Evolutionary conservation across 331 rosid species (phyloP), one percentile per base, ranked within the genome.

Genomic region (Stylosanthes scabra): DNA sequence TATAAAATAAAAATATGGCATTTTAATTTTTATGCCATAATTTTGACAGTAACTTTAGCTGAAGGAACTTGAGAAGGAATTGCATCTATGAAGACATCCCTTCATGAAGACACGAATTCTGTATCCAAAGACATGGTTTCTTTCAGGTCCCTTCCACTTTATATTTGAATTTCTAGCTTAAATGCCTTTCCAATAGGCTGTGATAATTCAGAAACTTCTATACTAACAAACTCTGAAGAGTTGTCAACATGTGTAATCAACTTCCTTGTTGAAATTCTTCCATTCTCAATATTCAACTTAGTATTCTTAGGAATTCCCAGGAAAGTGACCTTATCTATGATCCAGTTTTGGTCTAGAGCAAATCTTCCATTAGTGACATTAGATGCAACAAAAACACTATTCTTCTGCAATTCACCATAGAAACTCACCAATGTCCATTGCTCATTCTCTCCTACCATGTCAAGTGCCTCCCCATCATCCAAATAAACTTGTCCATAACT

Each of bases 401-500:
- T 72, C 11, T 60, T 74, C 2, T 50, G 5, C 13, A 56, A 70
- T 40, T 52, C 63, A 28, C 88, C 70, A 41, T 65, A 77, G 58
- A 91, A 88, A 58, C 51, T 80, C 11, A 89, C 91, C 34, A 81
- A 16, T 54, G 88, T 88, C 96, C 97, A 86, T 5, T 71, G 68
- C 31, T 78, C 89, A 15, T 83, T 87, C 51, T 8, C 69, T 63
- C 81, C 87, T 66, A 80, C 83, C 76, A 89, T 79, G 80, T 81
- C 91, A 49, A 86, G 50, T 8, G 71, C 74, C 66, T 86, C 96
- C 1, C 98, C 96, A 72, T 91, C 92, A 81, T 93, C 98, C 87
- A 93, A 76, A 81, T 86, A 88, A 29, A 89, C 89, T 72, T 88
- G 79, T 68, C 96, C 97, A 25, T 39, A 75, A 67, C 88, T 86